Evolutionary conservation across 345 rosid genomes (phyloP).

Genomic region (Eucalyptus shirleyi): DNA sequence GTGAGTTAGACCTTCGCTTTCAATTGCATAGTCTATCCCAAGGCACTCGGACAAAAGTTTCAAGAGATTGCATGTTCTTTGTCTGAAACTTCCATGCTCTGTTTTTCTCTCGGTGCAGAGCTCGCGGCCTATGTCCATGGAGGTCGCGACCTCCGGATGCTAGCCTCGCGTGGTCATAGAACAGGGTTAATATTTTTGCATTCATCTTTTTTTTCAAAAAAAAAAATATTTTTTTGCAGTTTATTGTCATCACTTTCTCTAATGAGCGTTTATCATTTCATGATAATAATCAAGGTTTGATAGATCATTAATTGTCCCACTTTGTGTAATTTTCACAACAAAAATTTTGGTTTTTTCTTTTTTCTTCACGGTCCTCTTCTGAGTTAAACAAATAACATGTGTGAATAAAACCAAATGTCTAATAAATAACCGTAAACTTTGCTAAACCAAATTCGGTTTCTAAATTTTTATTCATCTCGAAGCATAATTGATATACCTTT

Average conservation of each 20-base stretch:
- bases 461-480: background rate
- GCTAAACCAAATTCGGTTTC: background rate
- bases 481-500: background rate
- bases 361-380: background rate
- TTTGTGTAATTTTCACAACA: background rate
- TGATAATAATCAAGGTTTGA: background rate
- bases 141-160: background rate
- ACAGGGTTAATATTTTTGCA: background rate
- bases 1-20: background rate
- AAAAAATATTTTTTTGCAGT: background rate
- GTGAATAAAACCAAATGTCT: background rate
- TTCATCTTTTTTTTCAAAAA: background rate
- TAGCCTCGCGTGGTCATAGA: background rate
- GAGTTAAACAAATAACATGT: background rate
- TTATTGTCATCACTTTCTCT: background rate
- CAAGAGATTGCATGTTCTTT: background rate
- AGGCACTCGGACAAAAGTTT: background rate
- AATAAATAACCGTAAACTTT: background rate
- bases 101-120: background rate
- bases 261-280: background rate
- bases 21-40: background rate
- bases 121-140: background rate
- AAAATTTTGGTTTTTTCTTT: background rate
- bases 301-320: background rate
- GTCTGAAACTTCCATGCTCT: background rate